Evolutionary conservation across 2,329 filamentous ascomycete species (phyloP).

Genomic region (Phialophora macrospora): DNA sequence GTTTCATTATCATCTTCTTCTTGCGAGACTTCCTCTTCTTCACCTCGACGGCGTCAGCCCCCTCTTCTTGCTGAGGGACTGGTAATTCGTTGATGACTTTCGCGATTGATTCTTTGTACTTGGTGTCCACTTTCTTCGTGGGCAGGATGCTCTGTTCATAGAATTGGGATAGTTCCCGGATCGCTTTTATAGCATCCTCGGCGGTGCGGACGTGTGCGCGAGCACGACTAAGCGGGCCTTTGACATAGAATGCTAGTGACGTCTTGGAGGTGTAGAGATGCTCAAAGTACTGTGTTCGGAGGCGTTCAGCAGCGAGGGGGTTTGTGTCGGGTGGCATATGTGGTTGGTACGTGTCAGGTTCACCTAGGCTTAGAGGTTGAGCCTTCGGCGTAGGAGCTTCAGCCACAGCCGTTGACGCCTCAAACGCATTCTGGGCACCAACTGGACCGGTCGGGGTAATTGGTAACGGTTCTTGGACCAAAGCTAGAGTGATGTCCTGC

Average conservation of each 20-base stretch:
- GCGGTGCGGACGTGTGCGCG: slow-evolving; percentile 47
- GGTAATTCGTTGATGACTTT: slow-evolving; percentile 46
- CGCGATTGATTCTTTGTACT: slow-evolving; percentile 53
- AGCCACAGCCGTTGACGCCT: neutral
- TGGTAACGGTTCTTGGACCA: slow-evolving; percentile 3
- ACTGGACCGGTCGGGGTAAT: slow-evolving; percentile 11
- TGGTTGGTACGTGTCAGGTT: neutral
- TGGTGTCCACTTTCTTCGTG: slow-evolving; percentile 54
- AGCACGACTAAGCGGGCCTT: slow-evolving; percentile 55
- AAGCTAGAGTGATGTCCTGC: neutral
- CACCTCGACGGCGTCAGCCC: slow-evolving; percentile 32
- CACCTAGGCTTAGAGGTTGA: neutral
- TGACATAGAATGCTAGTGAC: slow-evolving; percentile 58
- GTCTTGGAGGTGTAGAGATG: slow-evolving; percentile 44
- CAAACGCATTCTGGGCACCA: slow-evolving; percentile 15
- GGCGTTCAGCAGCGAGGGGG: slow-evolving; percentile 27
- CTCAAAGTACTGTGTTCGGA: slow-evolving; percentile 38
- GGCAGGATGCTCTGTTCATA: slow-evolving; percentile 51
- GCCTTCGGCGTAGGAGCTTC: neutral
- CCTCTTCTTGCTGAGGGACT: slow-evolving; percentile 38
- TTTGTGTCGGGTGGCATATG: slow-evolving; percentile 10
- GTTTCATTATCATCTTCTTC: slow-evolving; percentile 50
- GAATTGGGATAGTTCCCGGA: slow-evolving; percentile 44
- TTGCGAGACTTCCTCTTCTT: slow-evolving; percentile 40
- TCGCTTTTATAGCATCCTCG: slow-evolving; percentile 37